A percentile compares a stretch with the other conserved stretches of the same genome.
Evolutionary conservation across 2,329 filamentous ascomycete genomes (phyloP).

Genomic region (Acrocalymma vagum): DNA sequence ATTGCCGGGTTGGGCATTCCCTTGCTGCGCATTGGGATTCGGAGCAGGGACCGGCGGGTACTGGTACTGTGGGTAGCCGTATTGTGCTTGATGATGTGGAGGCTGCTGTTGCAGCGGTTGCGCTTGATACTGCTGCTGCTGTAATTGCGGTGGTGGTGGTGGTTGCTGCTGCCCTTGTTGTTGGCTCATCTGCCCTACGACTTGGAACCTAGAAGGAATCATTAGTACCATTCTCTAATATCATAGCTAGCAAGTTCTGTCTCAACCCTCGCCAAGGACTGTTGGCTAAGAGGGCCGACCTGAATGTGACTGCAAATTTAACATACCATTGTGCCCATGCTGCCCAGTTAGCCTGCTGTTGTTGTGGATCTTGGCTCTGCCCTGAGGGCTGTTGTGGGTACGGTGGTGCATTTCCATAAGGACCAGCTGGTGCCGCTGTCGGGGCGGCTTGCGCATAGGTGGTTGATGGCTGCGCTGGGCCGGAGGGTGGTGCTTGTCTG

Average conservation of each 20-base stretch:
- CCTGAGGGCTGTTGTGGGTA: conserved; percentile 22
- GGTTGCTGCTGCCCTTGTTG: conserved; percentile 25
- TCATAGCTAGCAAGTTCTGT: no score
- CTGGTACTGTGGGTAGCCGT: conserved; percentile 32
- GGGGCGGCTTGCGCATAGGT: conserved; percentile 21
- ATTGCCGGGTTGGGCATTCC: conserved; percentile 28
- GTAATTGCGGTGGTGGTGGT: conserved; percentile 23
- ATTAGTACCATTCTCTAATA: no score
- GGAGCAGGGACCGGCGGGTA: conserved; percentile 30
- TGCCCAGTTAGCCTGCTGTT: conserved; percentile 37
- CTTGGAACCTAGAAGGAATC: no score
- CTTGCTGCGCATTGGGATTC: conserved; percentile 22
- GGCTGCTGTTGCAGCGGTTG: conserved; percentile 24
- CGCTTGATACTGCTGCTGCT: conserved; percentile 28
- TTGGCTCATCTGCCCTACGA: conserved; percentile 32
- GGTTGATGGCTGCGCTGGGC: conserved; percentile 24
- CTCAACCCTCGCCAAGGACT: no score
- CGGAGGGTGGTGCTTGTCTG: conserved; percentile 28
- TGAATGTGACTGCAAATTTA: no score
- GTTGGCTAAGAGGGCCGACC: no score
- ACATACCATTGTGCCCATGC: conserved; percentile 40
- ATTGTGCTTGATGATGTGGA: conserved; percentile 31
- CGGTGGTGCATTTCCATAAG: conserved; percentile 22
- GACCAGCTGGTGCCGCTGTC: conserved; percentile 20
- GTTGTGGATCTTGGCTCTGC: conserved; percentile 18